These are phyloP conservation scores for Typha latifolia DNA, from an alignment of 176 grass and related monocot genomes.

Conservation along the genomic window DNA sequence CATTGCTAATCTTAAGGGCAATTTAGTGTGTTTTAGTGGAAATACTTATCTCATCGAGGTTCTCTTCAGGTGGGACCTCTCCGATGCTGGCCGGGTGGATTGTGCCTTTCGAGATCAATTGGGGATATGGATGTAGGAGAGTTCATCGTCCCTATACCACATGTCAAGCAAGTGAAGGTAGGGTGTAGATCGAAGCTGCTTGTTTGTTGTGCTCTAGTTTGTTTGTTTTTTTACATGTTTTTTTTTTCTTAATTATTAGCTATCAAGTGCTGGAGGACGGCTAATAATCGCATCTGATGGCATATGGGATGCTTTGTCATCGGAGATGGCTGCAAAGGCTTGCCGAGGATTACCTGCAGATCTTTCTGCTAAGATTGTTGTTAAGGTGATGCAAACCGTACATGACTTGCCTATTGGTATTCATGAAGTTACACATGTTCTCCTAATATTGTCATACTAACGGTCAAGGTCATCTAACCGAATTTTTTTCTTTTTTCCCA, in stretches of 20 bases:
- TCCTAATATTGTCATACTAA: too few relatives aligned
- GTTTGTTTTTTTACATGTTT: neutral
- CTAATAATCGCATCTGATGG: slow-evolving; percentile 98
- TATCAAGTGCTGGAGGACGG: slow-evolving; percentile 77
- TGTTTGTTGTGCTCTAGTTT: neutral
- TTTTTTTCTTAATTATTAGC: slow-evolving; percentile 40
- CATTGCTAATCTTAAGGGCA: neutral
- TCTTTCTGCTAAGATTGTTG: slow-evolving; percentile 80
- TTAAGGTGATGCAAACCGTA: slow-evolving; percentile 50
- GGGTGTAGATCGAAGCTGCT: slow-evolving; percentile 6
- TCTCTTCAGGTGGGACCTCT: slow-evolving; percentile 73
- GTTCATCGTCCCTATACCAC: slow-evolving; percentile 86
- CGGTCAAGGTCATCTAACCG: neutral
- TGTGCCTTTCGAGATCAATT: slow-evolving; percentile 94
- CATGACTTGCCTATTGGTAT: neutral
- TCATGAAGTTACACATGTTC: too few relatives aligned
- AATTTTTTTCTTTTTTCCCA: slow-evolving; percentile 9
- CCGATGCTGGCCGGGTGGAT: slow-evolving; percentile 93
- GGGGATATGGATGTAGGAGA: slow-evolving; percentile 93
- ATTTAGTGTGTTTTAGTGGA: neutral
- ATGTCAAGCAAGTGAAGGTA: slow-evolving; percentile 99
- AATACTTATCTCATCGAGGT: neutral
- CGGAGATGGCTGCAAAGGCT: slow-evolving; percentile 59
- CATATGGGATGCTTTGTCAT: slow-evolving; percentile 83
- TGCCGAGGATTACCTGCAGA: slow-evolving; percentile 77